Conservation (phyloP, 345 rosid genomes). For the Leavenworthia alabamica region DNA sequence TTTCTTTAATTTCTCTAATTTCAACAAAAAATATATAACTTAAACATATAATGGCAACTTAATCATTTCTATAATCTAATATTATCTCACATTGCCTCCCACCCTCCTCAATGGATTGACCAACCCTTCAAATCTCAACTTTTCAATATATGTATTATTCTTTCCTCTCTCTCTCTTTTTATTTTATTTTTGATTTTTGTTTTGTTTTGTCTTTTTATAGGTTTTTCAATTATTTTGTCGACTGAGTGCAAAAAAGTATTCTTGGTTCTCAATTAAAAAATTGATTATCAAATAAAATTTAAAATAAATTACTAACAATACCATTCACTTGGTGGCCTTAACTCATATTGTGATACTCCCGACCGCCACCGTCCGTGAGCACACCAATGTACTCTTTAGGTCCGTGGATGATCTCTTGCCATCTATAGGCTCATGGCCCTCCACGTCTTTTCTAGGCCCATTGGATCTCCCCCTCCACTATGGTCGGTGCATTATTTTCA, state of each 20-base stretch:
- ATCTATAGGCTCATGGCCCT: too few species aligned
- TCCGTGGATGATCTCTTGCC: too few species aligned
- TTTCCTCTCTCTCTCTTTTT: neutral
- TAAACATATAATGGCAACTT: conserved; percentile 21
- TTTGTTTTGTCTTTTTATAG: conserved; percentile 17
- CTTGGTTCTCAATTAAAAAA: neutral
- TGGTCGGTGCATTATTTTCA: too few species aligned
- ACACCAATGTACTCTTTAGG: too few species aligned
- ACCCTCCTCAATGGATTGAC: conserved; percentile 26
- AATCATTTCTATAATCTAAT: conserved; percentile 28
- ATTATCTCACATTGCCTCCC: conserved; percentile 24
- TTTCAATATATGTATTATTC: conserved; percentile 12
- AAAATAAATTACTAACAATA: neutral
- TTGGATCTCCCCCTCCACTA: too few species aligned
- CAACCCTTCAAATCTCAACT: conserved; percentile 30
- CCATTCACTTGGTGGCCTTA: neutral
- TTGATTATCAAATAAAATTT: neutral
- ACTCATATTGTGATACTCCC: neutral
- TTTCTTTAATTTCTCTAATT: neutral
- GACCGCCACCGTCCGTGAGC: too few species aligned
- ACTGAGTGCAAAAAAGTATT: neutral
- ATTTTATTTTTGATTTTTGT: neutral
- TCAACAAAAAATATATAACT: conserved; percentile 1
- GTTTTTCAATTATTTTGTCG: conserved; percentile 19
- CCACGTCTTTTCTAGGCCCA: too few species aligned